A percentile compares a stretch with the other conserved stretches of the same genome.
These are phyloP conservation scores for Zasmidium cellare DNA, from an alignment of 2,329 filamentous ascomycete genomes.

Conservation along the genomic window DNA sequence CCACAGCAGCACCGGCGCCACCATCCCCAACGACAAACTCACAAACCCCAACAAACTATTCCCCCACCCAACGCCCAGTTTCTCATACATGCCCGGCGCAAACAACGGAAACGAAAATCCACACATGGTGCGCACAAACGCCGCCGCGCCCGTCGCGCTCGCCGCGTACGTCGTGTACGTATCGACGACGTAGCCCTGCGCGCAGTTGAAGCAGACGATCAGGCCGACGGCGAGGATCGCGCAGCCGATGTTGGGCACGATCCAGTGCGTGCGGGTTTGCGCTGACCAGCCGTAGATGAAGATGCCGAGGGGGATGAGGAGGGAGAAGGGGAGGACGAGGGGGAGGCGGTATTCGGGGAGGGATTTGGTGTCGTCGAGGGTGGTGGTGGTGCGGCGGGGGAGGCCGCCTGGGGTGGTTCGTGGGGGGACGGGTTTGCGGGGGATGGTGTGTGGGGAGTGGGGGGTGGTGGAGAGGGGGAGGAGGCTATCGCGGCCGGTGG, in stretches of 20 bases:
- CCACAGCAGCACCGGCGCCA: slow-evolving; percentile 24
- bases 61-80: slow-evolving; percentile 41
- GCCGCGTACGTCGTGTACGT: slow-evolving; percentile 50
- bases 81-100: slow-evolving; percentile 43
- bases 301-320: slow-evolving; percentile 25
- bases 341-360: slow-evolving; percentile 45
- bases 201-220: slow-evolving; percentile 25
- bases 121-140: slow-evolving; percentile 46
- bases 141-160: slow-evolving; percentile 47
- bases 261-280: slow-evolving; percentile 23
- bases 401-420: not conserved
- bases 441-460: slow-evolving; percentile 5
- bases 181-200: slow-evolving; percentile 45
- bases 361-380: slow-evolving; percentile 32
- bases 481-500: slow-evolving; percentile 11
- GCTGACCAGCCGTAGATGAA: slow-evolving; percentile 30
- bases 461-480: slow-evolving; percentile 5
- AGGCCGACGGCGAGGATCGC: slow-evolving; percentile 24
- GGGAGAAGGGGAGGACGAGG: slow-evolving; percentile 50
- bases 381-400: slow-evolving; percentile 9
- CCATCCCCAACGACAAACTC: slow-evolving; percentile 15
- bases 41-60: slow-evolving; percentile 32
- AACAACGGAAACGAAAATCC: slow-evolving; percentile 55
- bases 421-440: slow-evolving; percentile 14
- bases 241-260: slow-evolving; percentile 27